A percentile compares a stretch with the other conserved stretches of the same genome.
Evolutionary conservation across 1,284 basidiomycete species (phyloP).

Genomic region (Ganoderma lucidum): DNA sequence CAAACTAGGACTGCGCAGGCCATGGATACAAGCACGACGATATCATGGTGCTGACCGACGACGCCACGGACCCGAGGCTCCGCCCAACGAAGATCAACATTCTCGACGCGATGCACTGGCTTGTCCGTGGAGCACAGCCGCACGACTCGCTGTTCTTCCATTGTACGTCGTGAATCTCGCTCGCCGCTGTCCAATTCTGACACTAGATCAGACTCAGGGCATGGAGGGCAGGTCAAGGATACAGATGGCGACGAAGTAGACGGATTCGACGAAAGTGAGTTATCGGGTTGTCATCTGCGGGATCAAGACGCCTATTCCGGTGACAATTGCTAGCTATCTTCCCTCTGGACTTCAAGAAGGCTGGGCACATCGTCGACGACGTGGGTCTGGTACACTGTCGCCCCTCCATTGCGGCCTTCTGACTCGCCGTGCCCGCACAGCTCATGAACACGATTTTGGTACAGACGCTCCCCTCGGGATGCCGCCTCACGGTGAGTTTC

Average conservation of each 20-base stretch:
- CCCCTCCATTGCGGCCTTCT: conserved; percentile 10
- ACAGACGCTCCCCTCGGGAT: conserved; percentile 63
- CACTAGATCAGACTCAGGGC: conserved; percentile 69
- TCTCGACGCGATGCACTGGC: conserved; percentile 86
- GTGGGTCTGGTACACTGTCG: conserved; percentile 51
- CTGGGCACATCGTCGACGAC: conserved; percentile 81
- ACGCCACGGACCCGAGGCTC: conserved; percentile 61
- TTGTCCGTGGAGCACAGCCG: conserved; percentile 76
- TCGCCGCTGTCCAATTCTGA: neutral
- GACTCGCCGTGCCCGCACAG: conserved; percentile 42
- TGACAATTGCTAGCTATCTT: conserved; percentile 49
- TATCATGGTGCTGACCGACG: conserved; percentile 85
- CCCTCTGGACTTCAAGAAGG: conserved; percentile 77
- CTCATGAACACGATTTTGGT: conserved; percentile 70
- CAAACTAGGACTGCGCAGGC: neutral
- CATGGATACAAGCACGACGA: conserved; percentile 70
- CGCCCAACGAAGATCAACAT: conserved; percentile 85
- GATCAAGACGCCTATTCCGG: neutral
- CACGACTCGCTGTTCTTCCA: conserved; percentile 92
- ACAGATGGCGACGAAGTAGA: conserved; percentile 71
- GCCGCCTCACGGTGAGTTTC: conserved; percentile 71
- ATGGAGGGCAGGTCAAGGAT: conserved; percentile 84
- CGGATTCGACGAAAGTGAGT: conserved; percentile 72
- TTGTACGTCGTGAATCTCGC: conserved; percentile 55
- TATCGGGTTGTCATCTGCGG: too few relatives aligned